phyloP scores from a whole-genome alignment of 2,329 filamentous ascomycete genomes.

The Fusarium virguliforme region DNA sequence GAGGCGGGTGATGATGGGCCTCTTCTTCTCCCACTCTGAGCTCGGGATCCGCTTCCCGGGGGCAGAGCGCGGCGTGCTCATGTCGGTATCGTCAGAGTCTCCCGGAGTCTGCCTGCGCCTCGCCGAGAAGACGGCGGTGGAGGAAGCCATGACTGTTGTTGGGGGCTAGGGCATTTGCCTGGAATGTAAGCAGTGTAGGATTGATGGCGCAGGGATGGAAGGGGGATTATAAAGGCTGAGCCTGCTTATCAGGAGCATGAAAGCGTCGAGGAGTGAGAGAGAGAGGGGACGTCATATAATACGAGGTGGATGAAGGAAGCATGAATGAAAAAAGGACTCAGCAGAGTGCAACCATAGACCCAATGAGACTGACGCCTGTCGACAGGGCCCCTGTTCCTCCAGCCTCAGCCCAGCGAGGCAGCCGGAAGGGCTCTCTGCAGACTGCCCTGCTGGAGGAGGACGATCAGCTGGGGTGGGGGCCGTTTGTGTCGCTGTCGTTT shows the following conservation, averaged over 20 bases:
- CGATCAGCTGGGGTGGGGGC: slow-evolving; percentile 32
- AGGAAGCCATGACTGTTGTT: slow-evolving; percentile 41
- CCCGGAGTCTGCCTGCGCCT: slow-evolving; percentile 48
- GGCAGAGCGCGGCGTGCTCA: slow-evolving; percentile 46
- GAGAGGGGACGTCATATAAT: slow-evolving; percentile 26
- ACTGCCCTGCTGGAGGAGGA: neutral
- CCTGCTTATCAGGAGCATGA: neutral
- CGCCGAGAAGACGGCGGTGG: slow-evolving; percentile 43
- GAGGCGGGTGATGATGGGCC: slow-evolving; percentile 57
- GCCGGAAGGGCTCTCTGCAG: slow-evolving; percentile 11
- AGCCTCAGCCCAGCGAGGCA: slow-evolving; percentile 30
- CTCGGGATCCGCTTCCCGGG: slow-evolving; percentile 55
- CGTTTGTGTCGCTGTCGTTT: slow-evolving; percentile 14
- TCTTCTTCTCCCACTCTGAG: slow-evolving; percentile 55
- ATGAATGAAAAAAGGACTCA: slow-evolving; percentile 11
- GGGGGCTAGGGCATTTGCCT: slow-evolving; percentile 27
- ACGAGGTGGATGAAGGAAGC: slow-evolving; percentile 9
- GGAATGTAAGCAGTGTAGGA: neutral
- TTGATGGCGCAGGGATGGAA: slow-evolving; percentile 17
- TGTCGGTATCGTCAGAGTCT: slow-evolving; percentile 53
- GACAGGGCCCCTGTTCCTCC: slow-evolving; percentile 7
- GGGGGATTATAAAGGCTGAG: slow-evolving; percentile 1
- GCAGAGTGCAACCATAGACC: slow-evolving; percentile 4
- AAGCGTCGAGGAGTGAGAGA: neutral
- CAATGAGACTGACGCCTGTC: slow-evolving; percentile 1